These are phyloP conservation scores for Candida michaelii DNA, from an alignment of 805 yeast species.

Conservation along the genomic window DNA sequence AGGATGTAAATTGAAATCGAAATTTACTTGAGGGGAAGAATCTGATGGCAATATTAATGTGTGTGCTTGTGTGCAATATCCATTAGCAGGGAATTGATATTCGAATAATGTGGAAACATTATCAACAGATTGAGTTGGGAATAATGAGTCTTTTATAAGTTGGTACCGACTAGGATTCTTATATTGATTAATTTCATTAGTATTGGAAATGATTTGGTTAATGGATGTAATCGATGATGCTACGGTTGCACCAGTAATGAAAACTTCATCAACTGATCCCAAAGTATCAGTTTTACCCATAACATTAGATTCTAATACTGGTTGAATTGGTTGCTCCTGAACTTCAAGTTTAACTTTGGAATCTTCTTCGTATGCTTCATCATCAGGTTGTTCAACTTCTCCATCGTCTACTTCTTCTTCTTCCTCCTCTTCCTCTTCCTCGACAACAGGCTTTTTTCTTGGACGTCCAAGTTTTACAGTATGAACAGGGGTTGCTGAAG, in stretches of 20 bases:
- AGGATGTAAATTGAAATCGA: conserved; percentile 37
- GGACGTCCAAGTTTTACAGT: conserved; percentile 15
- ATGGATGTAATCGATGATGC: conserved; percentile 25
- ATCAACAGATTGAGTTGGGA: conserved; percentile 29
- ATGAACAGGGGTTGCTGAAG: conserved; percentile 14
- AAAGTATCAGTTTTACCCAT: conserved; percentile 31
- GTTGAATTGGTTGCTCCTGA: conserved; percentile 10
- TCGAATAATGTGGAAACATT: conserved; percentile 35
- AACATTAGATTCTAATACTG: conserved; percentile 17
- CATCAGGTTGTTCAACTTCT: conserved; percentile 16
- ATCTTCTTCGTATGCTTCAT: conserved; percentile 12
- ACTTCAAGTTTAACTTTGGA: conserved; percentile 1
- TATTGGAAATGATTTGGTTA: conserved; percentile 10
- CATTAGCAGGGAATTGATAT: conserved; percentile 38
- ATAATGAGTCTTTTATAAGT: conserved; percentile 26
- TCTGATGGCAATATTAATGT: conserved; percentile 39
- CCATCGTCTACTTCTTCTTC: conserved; percentile 13
- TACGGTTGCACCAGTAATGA: conserved; percentile 37
- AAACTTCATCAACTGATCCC: conserved; percentile 29
- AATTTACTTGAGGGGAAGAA: conserved; percentile 30
- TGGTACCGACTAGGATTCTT: conserved; percentile 22
- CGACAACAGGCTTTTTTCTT: conserved; percentile 9
- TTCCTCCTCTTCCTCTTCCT: conserved; percentile 12
- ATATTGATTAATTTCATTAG: conserved; percentile 12
- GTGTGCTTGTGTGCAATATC: conserved; percentile 40